Percentiles rank a stretch among this genome's conserved stretches.
Evolutionary conservation across 352 stramenopile species (phyloP).

Genomic region (Phytophthora sansomeana): DNA sequence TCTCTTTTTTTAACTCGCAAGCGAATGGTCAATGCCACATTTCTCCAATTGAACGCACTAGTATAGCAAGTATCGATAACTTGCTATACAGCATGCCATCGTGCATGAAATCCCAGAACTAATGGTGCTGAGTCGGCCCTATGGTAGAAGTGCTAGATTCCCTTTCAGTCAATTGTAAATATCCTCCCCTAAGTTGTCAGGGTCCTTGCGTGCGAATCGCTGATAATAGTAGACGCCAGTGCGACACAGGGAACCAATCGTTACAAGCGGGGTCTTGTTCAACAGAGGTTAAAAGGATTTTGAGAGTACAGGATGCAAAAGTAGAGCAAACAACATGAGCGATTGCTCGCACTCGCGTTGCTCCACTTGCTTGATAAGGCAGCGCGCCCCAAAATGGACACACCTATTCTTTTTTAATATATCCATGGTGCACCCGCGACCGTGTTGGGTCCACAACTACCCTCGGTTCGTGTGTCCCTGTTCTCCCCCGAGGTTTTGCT

Average conservation of each 20-base stretch:
- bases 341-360: too few relatives aligned
- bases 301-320: too few relatives aligned
- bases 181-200: neutral
- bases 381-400: too few relatives aligned
- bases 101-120: conserved; percentile 6
- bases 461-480: too few relatives aligned
- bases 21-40: conserved; percentile 21
- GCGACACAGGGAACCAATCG: conserved; percentile 3
- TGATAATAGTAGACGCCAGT: conserved; percentile 19
- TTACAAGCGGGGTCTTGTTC: conserved; percentile 6
- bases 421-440: too few relatives aligned
- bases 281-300: too few relatives aligned
- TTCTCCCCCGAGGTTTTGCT: too few relatives aligned
- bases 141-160: neutral
- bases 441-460: too few relatives aligned
- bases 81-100: conserved; percentile 11
- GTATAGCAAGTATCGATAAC: conserved; percentile 2
- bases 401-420: too few relatives aligned
- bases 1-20: too few relatives aligned
- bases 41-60: conserved; percentile 13
- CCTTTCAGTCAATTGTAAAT: neutral
- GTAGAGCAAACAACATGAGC: too few relatives aligned
- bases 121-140: neutral
- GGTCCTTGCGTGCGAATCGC: neutral
- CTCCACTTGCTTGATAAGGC: too few relatives aligned